Conservation (phyloP, 1,284 basidiomycete species). For the Ceratobasidium sp. region DNA sequence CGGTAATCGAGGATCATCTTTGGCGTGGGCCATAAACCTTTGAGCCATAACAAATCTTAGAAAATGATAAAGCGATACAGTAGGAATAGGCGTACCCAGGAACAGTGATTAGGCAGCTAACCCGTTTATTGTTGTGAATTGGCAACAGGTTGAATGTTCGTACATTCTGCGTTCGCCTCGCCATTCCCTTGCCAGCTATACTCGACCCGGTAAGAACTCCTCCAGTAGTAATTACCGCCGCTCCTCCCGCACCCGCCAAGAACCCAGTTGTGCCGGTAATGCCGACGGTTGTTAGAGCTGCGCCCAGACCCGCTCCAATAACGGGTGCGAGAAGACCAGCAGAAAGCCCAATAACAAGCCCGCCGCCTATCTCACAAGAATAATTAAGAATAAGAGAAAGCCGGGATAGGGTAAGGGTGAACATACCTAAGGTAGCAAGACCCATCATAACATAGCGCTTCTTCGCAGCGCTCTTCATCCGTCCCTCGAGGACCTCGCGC, state of each 20-base stretch:
- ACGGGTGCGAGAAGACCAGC: slow-evolving; percentile 91
- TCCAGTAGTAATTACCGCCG: slow-evolving; percentile 92
- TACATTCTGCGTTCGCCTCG: slow-evolving; percentile 83
- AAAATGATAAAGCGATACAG: background rate
- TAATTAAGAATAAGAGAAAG: background rate
- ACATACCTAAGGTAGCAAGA: slow-evolving; percentile 72
- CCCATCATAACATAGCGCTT: slow-evolving; percentile 80
- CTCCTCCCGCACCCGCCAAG: slow-evolving; percentile 86
- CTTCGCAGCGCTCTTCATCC: slow-evolving; percentile 70
- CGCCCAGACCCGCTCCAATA: slow-evolving; percentile 90
- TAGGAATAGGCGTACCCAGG: slow-evolving; percentile 71
- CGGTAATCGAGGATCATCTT: slow-evolving; percentile 89
- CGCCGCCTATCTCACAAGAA: slow-evolving; percentile 65
- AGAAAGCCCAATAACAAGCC: slow-evolving; percentile 90
- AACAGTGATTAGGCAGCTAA: slow-evolving; percentile 90
- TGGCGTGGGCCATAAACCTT: slow-evolving; percentile 88
- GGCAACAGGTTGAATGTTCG: slow-evolving; percentile 90
- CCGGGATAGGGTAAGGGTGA: background rate
- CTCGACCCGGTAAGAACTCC: slow-evolving; percentile 88
- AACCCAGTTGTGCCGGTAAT: slow-evolving; percentile 87
- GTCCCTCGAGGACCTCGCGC: slow-evolving; percentile 76
- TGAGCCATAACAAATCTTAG: background rate
- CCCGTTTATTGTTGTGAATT: slow-evolving; percentile 93
- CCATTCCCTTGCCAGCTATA: slow-evolving; percentile 90
- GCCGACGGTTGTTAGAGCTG: slow-evolving; percentile 86